Evolutionary conservation across 345 rosid species (phyloP), one percentile per base, ranked within the genome.

Genomic region (Bruguiera sexangula): DNA sequence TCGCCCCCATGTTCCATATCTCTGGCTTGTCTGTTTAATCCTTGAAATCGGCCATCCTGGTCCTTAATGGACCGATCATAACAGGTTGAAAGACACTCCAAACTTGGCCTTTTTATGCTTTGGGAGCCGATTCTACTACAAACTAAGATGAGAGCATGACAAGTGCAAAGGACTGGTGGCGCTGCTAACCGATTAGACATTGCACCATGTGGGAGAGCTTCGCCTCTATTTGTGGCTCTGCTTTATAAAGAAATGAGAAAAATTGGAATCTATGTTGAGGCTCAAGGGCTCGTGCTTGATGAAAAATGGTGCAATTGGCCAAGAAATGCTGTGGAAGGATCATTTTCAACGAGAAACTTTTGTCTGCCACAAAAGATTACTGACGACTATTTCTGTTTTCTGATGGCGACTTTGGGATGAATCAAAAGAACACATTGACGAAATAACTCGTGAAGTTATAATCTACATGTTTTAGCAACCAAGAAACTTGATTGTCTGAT

Each of bases 201-300:
- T 72, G 74, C 80, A 75, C 50, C 29, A 39, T 72, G 69, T 20
- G 29, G 60, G 78, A 73, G 61, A 66, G 64, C 53, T 81, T 76
- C 64, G 69, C 50, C 54, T 36, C 8, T 20, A 43, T 56, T 70
- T 70, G 32, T 37, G 24, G 0, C 53, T 64, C 50, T 55, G 43
- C 68, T 63, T 61, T 48, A 22, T 53, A 24, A 62, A 46, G 1
- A 46, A 58, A 57, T 67, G 26, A 27, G 65, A 21, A 57, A 37
- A 68, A 56, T 31, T 21, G 34, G 57, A 60, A 34, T 9, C 15
- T 39, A 39, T 39, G 16, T 39, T 9, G 13, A 52, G 43, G 39
- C 2, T 34, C 2, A 34, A 34, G 7, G 68, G 50, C 60, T 64
- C 22, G 58, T 64, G 81, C 65, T 64, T 65, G 63, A n/a, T 54